These are phyloP conservation scores for Glarea lozoyensis DNA, from an alignment of 495 filamentous ascomycete species.

Conservation along the genomic window DNA sequence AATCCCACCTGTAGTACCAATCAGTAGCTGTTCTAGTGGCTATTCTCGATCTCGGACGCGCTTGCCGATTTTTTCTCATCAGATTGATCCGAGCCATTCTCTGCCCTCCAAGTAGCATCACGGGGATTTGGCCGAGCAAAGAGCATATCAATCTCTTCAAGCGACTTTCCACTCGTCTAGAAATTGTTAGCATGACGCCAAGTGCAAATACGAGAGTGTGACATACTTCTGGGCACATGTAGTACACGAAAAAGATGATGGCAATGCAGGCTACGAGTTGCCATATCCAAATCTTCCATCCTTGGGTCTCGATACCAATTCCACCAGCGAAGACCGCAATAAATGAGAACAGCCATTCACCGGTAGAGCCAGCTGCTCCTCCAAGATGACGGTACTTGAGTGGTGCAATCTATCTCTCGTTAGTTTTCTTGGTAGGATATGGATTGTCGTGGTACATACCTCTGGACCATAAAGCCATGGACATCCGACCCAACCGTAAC, in stretches of 20 bases:
- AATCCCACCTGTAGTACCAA: no score
- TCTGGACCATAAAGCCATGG: conserved; percentile 26
- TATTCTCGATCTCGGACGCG: no score
- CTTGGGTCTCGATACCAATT: conserved; percentile 21
- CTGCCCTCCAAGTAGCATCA: no score
- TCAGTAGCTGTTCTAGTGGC: no score
- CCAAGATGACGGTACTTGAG: conserved; percentile 24
- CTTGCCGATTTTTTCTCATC: no score
- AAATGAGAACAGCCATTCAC: conserved; percentile 25
- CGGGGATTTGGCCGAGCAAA: no score
- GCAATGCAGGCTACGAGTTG: conserved; percentile 7
- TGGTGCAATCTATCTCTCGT: conserved; percentile 18
- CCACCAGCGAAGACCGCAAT: conserved; percentile 27
- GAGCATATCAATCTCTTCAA: conserved; percentile 13
- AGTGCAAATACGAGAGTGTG: neutral
- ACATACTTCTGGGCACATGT: neutral
- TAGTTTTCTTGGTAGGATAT: neutral
- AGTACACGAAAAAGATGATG: conserved; percentile 6
- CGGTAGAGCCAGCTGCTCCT: conserved; percentile 17
- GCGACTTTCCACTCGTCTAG: conserved; percentile 5
- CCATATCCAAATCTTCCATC: conserved; percentile 25
- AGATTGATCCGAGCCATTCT: no score
- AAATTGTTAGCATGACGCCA: neutral
- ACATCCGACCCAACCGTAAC: conserved; percentile 22
- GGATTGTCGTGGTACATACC: conserved; percentile 2